phyloP scores from a whole-genome alignment of 2,329 filamentous ascomycete species.

The Hypocrella siamensis region DNA sequence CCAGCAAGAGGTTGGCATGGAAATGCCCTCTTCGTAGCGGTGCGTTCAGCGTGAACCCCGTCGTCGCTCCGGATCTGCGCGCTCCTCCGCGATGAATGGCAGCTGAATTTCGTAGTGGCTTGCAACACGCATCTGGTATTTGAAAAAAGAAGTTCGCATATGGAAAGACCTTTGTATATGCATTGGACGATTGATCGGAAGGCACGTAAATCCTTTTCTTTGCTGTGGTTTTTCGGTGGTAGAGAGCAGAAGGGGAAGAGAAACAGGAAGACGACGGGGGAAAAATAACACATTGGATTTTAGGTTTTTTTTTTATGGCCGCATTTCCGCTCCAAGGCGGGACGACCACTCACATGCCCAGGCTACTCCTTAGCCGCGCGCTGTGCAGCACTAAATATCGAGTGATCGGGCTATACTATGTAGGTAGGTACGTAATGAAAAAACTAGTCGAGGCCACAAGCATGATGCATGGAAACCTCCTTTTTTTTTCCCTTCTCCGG shows the following conservation, averaged over 20 bases:
- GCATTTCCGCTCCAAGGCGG: no score
- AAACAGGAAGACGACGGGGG: constrained; percentile 1
- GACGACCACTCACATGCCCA: no score
- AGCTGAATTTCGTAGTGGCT: constrained; percentile 31
- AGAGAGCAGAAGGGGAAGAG: constrained; percentile 6
- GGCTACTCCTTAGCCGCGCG: no score
- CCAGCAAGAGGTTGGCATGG: no score
- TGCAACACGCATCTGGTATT: constrained; percentile 41
- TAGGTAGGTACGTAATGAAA: no score
- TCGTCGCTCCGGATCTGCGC: constrained; percentile 43
- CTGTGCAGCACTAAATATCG: no score
- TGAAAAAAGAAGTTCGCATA: constrained; percentile 32
- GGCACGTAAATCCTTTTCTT: constrained; percentile 5
- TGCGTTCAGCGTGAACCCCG: constrained; percentile 31
- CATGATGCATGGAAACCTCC: no score
- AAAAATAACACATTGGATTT: no score
- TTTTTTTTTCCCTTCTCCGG: no score
- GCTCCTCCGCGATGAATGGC: constrained; percentile 33
- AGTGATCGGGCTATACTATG: no score
- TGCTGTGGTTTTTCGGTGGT: constrained; percentile 2
- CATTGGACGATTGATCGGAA: constrained; percentile 27
- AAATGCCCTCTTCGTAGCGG: constrained; percentile 1
- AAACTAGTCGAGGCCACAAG: no score
- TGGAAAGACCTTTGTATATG: constrained; percentile 33
- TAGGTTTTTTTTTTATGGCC: no score